Base-by-base conservation (phyloP, 305 asterid genomes). In the Rubia occidens region DNA sequence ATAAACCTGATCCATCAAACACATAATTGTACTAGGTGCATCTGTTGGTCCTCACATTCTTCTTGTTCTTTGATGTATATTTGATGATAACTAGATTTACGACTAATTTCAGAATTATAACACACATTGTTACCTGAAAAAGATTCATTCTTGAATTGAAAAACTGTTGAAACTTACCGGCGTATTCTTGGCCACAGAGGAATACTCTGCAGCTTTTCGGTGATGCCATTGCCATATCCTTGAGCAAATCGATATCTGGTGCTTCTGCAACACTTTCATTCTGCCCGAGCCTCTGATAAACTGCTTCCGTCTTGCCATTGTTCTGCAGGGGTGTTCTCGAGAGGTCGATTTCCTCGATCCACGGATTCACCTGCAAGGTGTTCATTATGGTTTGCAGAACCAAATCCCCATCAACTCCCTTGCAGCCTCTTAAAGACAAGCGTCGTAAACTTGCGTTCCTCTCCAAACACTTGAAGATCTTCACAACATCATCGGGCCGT, bases 281-380 rank as follows among this genome's bases (percentile, higher is more conserved):
- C 82, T 85, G 89, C 4, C 88, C 85, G 56, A 89, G 67, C 78
- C 79, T 84, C 69, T 77, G 89, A 71, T 78, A 77, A 69, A 89
- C 73, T 61, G 67, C 81, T 79, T 92, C 88, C 6, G 95, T 77
- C 76, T 84, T 77, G 39, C 95, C 93, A 21, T 85, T 69, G 63
- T 79, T 77, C 49, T 87, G 90, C 54, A 89, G 84, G n/a, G 98
- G 96, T 2, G 96, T 89, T 78, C 84, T 64, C 13, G 75, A 67
- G 55, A 92, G 83, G 77, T 89, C 95, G 47, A 89, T 79, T 51
- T 85, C 89, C 78, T 89, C 93, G 40, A 92, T 85, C 95, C 98
- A 92, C 6, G 96, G 98, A 74, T 92, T 92, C 75, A 88, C 89
- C 68, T 88, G 85, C 72, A 92, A 40, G 2, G 83, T 84, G 74